A percentile compares a stretch with the other conserved stretches of the same genome.
These are phyloP conservation scores for Penicillium psychrofluorescens DNA, from an alignment of 495 filamentous ascomycete species.

Conservation along the genomic window DNA sequence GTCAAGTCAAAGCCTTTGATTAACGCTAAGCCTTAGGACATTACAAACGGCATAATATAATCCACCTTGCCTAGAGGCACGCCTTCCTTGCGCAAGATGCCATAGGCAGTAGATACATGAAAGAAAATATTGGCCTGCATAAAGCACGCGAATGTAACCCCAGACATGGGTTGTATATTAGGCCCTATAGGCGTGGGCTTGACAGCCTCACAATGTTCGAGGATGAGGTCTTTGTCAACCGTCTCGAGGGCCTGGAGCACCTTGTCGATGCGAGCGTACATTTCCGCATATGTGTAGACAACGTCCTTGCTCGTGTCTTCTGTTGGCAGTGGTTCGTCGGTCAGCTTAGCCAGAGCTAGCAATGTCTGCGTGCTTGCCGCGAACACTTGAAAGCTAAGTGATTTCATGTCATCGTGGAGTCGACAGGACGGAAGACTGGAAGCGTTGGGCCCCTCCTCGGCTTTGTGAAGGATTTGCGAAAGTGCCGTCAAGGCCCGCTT, in stretches of 20 bases:
- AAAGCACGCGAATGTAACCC: conserved; percentile 2
- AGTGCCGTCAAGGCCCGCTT: conserved; percentile 4
- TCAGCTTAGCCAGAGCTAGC: conserved; percentile 3
- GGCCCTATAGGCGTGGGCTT: neutral
- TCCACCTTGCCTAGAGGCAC: conserved; percentile 47
- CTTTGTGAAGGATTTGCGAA: conserved; percentile 3
- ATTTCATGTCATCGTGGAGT: conserved; percentile 3
- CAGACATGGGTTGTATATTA: neutral
- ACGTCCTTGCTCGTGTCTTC: conserved; percentile 1
- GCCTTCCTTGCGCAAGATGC: conserved; percentile 44
- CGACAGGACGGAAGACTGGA: conserved; percentile 2
- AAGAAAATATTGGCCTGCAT: conserved; percentile 43
- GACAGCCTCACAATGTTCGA: conserved; percentile 2
- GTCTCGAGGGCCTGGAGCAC: neutral
- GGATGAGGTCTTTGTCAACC: conserved; percentile 1
- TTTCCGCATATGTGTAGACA: conserved; percentile 5
- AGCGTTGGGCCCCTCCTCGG: conserved; percentile 2
- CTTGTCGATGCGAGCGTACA: conserved; percentile 4
- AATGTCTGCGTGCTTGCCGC: conserved; percentile 3
- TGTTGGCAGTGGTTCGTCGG: neutral
- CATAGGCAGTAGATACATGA: conserved; percentile 47
- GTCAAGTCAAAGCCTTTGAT: no score
- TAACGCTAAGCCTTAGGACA: no score
- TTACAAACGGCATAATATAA: conserved; percentile 17
- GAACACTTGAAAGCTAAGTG: conserved; percentile 5